Evolutionary conservation across 2,329 filamentous ascomycete genomes (phyloP), one percentile per base, ranked within the genome.

Genomic region (Botryotinia calthae): DNA sequence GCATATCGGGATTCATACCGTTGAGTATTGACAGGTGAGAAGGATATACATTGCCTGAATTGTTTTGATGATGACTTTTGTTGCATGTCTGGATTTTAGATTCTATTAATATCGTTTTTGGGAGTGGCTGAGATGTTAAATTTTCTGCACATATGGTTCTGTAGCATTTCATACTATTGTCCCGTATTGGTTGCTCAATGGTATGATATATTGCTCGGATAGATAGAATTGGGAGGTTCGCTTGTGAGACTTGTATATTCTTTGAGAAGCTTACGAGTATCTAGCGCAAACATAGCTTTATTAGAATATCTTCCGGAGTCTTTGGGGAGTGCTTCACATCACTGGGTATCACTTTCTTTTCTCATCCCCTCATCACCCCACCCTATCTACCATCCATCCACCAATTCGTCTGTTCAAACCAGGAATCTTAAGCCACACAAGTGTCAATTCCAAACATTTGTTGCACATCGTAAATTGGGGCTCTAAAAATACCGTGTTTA

Each of bases 381-480:
- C 25, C 25, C 48, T 16, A 54, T 54, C n/a, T 54, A n/a, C 10
- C 4, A 51, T 7, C 1, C 10, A n/a, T n/a, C 48, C 16, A 14
- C 25, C 25, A 51, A 62, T 4, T 2, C 22, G 5, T 62, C 37
- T 28, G 1, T 9, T 25, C 25, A 28, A 20, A 42, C 18, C n/a
- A 28, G 18, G 16, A n/a, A 16, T 42, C 37, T 28, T 18, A 28
- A 63, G 25, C n/a, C 59, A 42, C 16, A 63, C 4, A 16, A 9
- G 31, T 10, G 1, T 16, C 25, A n/a, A 31, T 2, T 5, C 5
- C 16, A 20, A 63, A 12, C 8, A 7, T 44, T 44, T 63, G 61
- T 63, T 63, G 61, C 61, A 63, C 16, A 42, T 63, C 61, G 37
- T 63, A 63, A n/a, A 42, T 63, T 63, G 61, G 37, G 37, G 61